Evolutionary conservation across 495 filamentous ascomycete species (phyloP), one percentile per base, ranked within the genome.

Genomic region (Lepidopterella palustris): DNA sequence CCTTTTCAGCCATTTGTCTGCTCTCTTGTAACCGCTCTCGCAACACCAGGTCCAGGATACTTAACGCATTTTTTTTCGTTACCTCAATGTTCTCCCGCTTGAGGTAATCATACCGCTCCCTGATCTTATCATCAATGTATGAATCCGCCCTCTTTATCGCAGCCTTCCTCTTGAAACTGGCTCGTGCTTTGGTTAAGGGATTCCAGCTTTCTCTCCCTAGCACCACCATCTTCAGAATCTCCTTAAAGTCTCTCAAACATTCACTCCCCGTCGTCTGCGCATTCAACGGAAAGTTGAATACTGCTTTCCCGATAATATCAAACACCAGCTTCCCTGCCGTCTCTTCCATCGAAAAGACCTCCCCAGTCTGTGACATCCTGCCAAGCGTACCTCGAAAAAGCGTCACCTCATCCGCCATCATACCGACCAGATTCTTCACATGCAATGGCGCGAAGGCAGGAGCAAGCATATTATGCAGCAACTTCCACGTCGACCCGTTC

Each of bases 371-470:
- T 18, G 64, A 56, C 6, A 52, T 9, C 20, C 60, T 50, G 5
- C 39, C 6, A n/a, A 67, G 35, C 20, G 26, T 57, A 5, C 23
- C 26, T 2, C 53, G 52, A 32, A 61, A 67, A 0, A 31, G 18
- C 64, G 57, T 63, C 6, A 51, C 45, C 28, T 67, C 57, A 8
- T 67, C 61, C 9, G 60, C 57, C 1, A 67, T 42, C 57, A 61
- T 47, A 0, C 26, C 39, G 5, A 45, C 24, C 57, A 61, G 45
- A 26, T 51, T 53, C 32, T 47, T 45, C 24, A 67, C 45, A 5
- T 57, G 24, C 1, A 52, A 21, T 3, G 27, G 13, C 3, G 48
- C 15, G 49, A 67, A 67, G 4, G 64, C 52, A 9, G 61, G 64
- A n/a, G 57, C 57, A 13, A 67, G n/a, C 57, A 61, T 61, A 27